These are phyloP conservation scores for Phytopythium boreale DNA, from an alignment of 352 stramenopile genomes.

Conservation along the genomic window DNA sequence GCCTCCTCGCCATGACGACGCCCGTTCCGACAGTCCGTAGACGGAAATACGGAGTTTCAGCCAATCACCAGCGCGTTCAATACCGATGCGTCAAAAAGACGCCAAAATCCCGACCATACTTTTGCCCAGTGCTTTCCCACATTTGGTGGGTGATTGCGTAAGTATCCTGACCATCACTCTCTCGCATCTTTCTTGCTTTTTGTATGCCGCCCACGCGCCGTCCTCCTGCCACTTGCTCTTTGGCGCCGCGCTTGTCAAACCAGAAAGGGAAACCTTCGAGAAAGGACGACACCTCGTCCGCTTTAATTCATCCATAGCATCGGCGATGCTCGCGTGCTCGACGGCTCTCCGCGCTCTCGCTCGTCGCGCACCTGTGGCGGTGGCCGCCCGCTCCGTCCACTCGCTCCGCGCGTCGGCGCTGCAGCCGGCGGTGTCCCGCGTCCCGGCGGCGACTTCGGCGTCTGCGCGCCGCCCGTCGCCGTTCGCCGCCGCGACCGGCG, in stretches of 20 bases:
- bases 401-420: conserved; percentile 4
- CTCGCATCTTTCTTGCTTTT: background rate
- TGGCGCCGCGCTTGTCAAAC: conserved; percentile 3
- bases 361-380: conserved; percentile 14
- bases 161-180: conserved; percentile 1
- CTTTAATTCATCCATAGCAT: too few species aligned
- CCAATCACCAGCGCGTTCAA: background rate
- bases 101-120: too few species aligned
- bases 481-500: conserved; percentile 29
- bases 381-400: conserved; percentile 14
- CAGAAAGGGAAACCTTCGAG: background rate
- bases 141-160: background rate
- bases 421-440: background rate
- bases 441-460: background rate
- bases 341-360: conserved; percentile 19
- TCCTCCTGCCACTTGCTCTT: background rate
- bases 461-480: conserved; percentile 15
- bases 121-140: too few species aligned
- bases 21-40: background rate
- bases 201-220: background rate
- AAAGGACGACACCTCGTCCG: background rate
- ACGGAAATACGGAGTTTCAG: background rate
- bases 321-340: background rate
- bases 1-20: background rate
- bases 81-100: background rate